Base-by-base conservation (phyloP, 169 alveolate species). In the Babesia ovata region DNA sequence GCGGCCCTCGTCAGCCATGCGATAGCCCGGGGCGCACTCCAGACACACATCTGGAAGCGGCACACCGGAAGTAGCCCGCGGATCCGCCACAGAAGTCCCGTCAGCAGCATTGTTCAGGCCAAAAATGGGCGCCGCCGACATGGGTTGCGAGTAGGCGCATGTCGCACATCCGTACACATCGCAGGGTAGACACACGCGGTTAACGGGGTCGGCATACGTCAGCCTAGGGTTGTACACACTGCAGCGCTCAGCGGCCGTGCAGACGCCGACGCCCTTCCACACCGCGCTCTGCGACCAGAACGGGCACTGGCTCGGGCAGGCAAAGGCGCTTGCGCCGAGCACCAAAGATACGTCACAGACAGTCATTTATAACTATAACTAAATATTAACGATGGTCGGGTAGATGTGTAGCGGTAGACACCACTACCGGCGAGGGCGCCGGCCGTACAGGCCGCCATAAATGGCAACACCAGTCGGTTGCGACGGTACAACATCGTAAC, bases 221-320 rank as follows among this genome's bases (percentile, higher is more conserved):
- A 87, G 50, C 45, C 65, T 28, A 26, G 93, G 91, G 60, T 87
- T 87, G 59, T 83, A 87, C 46, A 83, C 56, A 19, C 75, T 71
- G 69, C 93, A 87, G 24, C 61, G 56, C 45, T 46, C 88, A 22
- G 39, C 76, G 14, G 52, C 33, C 42, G 91, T 79, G 56, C 93
- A 87, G 21, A 84, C 86, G 61, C 93, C 93, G 28, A 87, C 74
- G 70, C 83, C 65, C 75, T 84, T 84, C 93, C 93, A 87, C 44
- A 87, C 91, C 24, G 86, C 85, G 54, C 70, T 87, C 63, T 58
- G 90, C 21, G 89, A 79, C 78, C 89, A 73, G 54, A 66, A 83
- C 17, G 93, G 91, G 36, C 93, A 87, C 46, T 76, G 78, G 29
- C 53, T 49, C 28, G 93, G 93, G 42, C 93, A 87, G 17, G 72